These are phyloP conservation scores for Polyplosphaeria fusca DNA, from an alignment of 495 filamentous ascomycete species.

Conservation along the genomic window DNA sequence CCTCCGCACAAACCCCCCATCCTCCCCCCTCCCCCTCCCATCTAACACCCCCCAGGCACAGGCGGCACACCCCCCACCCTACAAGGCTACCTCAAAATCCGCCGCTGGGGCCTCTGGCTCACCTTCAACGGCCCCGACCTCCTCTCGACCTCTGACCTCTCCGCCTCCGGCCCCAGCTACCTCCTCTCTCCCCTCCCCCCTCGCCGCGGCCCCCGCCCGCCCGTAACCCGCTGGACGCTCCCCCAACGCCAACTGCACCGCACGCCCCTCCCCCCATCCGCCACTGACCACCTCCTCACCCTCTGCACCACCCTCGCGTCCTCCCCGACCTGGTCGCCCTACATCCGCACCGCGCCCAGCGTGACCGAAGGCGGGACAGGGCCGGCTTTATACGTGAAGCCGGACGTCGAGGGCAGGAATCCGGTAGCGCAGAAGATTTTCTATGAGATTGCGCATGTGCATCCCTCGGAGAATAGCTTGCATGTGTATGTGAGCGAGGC, in stretches of 20 bases:
- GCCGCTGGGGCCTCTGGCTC: slow-evolving; percentile 49
- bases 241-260: slow-evolving; percentile 20
- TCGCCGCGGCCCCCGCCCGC: slow-evolving; percentile 5
- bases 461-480: slow-evolving; percentile 68
- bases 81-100: slow-evolving; percentile 65
- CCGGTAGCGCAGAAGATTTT: slow-evolving; percentile 15
- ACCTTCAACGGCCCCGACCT: slow-evolving; percentile 50
- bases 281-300: neutral
- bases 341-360: slow-evolving; percentile 2
- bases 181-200: neutral
- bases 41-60: slow-evolving; percentile 8
- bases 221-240: slow-evolving; percentile 16
- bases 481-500: slow-evolving; percentile 73
- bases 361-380: slow-evolving; percentile 25
- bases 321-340: neutral
- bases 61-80: slow-evolving; percentile 76
- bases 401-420: slow-evolving; percentile 1
- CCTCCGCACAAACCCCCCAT: no score
- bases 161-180: slow-evolving; percentile 43
- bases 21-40: no score
- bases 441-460: slow-evolving; percentile 77
- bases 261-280: slow-evolving; percentile 6
- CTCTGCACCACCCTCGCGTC: neutral
- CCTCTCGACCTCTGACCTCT: slow-evolving; percentile 35
- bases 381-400: slow-evolving; percentile 17